These are phyloP conservation scores for Martiniozyma asiatica DNA, from an alignment of 1,139 yeast species.

Conservation along the genomic window DNA sequence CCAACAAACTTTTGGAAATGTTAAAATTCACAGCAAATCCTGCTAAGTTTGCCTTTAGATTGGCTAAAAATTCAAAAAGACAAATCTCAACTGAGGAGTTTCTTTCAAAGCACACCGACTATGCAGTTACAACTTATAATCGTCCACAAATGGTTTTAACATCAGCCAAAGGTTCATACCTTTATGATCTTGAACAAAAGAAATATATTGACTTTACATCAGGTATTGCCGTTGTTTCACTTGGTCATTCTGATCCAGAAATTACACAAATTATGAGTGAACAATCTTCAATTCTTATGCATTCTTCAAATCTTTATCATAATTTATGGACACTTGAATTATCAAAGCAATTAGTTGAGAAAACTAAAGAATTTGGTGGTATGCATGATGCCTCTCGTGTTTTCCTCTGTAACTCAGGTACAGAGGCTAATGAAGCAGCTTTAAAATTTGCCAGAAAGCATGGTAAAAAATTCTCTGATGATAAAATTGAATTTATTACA, in stretches of 20 bases:
- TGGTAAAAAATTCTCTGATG: constrained; percentile 43
- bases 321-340: constrained; percentile 77
- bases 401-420: constrained; percentile 86
- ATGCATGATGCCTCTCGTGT: constrained; percentile 72
- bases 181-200: constrained; percentile 69
- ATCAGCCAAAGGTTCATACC: constrained; percentile 60
- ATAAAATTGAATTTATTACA: constrained; percentile 69
- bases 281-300: constrained; percentile 66
- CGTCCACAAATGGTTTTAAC: constrained; percentile 64
- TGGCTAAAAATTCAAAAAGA: too few relatives aligned
- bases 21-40: too few relatives aligned
- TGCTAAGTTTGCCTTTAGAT: too few relatives aligned
- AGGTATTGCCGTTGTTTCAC: constrained; percentile 92
- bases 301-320: constrained; percentile 76
- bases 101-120: constrained; percentile 34
- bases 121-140: constrained; percentile 70
- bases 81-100: constrained; percentile 21
- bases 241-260: constrained; percentile 77
- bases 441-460: constrained; percentile 85
- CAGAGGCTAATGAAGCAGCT: constrained; percentile 98
- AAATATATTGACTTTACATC: constrained; percentile 84
- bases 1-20: too few relatives aligned
- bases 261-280: constrained; percentile 57
- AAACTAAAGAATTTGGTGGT: constrained; percentile 62
- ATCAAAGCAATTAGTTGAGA: constrained; percentile 55